These are phyloP conservation scores for Nicotiana benthamiana DNA, from an alignment of 257 asterid species.

Conservation along the genomic window DNA sequence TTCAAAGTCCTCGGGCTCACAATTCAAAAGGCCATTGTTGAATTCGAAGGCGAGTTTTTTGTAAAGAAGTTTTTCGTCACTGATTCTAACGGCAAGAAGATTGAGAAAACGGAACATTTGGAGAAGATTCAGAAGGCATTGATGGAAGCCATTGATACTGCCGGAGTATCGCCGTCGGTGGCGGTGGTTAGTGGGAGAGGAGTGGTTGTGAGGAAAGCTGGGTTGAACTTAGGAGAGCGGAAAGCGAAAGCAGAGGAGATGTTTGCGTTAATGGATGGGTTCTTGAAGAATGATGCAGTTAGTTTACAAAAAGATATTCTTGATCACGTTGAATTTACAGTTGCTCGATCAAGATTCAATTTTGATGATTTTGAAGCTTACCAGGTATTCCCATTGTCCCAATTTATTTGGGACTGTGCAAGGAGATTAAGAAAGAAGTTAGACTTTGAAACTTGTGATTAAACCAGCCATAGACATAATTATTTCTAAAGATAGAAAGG, in stretches of 20 bases:
- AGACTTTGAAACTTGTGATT: no score
- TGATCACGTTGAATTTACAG: conserved; percentile 45
- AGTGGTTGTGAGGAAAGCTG: conserved; percentile 35
- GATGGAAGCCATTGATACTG: conserved; percentile 28
- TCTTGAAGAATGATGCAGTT: conserved; percentile 34
- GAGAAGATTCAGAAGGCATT: conserved; percentile 33
- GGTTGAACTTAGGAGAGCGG: conserved; percentile 27
- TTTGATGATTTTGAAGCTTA: conserved; percentile 54
- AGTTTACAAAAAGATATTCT: conserved; percentile 43
- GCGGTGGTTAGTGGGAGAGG: conserved; percentile 33
- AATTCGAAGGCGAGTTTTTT: conserved; percentile 34
- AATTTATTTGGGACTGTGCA: no score
- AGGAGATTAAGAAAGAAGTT: no score
- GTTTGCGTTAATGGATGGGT: conserved; percentile 37
- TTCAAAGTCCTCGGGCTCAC: conserved; percentile 33
- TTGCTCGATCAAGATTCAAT: conserved; percentile 44
- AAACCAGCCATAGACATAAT: no score
- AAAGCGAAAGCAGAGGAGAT: conserved; percentile 33
- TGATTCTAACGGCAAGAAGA: conserved; percentile 26
- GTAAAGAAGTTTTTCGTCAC: conserved; percentile 27
- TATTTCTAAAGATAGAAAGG: no score
- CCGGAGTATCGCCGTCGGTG: conserved; percentile 1
- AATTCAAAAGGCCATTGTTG: conserved; percentile 30
- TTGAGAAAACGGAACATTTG: conserved; percentile 24
- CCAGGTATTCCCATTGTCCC: conserved; percentile 20